phyloP scores from a whole-genome alignment of 352 stramenopile species.

The Globisporangium barbulae region DNA sequence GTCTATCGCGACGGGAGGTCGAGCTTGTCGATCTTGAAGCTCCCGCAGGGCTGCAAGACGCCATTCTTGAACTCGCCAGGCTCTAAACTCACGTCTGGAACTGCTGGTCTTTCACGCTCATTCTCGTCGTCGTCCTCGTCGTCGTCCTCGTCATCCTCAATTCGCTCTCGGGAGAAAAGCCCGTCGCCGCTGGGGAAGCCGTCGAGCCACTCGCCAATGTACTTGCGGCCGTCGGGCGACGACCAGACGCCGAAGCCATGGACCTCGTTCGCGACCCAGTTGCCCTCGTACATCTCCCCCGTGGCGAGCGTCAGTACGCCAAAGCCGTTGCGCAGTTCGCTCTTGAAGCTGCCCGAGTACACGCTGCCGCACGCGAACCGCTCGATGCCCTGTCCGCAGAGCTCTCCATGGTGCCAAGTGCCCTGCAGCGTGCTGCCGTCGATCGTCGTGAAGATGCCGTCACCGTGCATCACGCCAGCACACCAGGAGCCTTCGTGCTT shows the following conservation, averaged over 20 bases:
- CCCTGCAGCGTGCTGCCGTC: slow-evolving; percentile 39
- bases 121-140: slow-evolving; percentile 2
- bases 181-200: slow-evolving; percentile 51
- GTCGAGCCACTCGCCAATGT: slow-evolving; percentile 53
- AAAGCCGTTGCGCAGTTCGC: slow-evolving; percentile 43
- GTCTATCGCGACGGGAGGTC: slow-evolving; percentile 24
- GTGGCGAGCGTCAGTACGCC: slow-evolving; percentile 53
- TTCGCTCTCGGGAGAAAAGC: slow-evolving; percentile 39
- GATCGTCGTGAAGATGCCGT: slow-evolving; percentile 42
- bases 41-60: slow-evolving; percentile 37
- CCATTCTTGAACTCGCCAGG: slow-evolving; percentile 44
- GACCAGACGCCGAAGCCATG: slow-evolving; percentile 68
- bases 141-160: slow-evolving; percentile 24
- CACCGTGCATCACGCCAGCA: slow-evolving; percentile 60
- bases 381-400: slow-evolving; percentile 47
- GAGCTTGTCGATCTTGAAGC: slow-evolving; percentile 43
- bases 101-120: background rate
- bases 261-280: slow-evolving; percentile 46
- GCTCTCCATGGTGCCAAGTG: slow-evolving; percentile 38
- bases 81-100: slow-evolving; percentile 15
- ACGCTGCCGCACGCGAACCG: slow-evolving; percentile 52
- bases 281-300: slow-evolving; percentile 68
- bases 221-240: slow-evolving; percentile 36
- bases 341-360: slow-evolving; percentile 52
- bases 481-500: slow-evolving; percentile 59